A percentile compares a stretch with the other conserved stretches of the same genome.
phyloP scores from a whole-genome alignment of 2,329 filamentous ascomycete genomes.

The Colletotrichum musae region DNA sequence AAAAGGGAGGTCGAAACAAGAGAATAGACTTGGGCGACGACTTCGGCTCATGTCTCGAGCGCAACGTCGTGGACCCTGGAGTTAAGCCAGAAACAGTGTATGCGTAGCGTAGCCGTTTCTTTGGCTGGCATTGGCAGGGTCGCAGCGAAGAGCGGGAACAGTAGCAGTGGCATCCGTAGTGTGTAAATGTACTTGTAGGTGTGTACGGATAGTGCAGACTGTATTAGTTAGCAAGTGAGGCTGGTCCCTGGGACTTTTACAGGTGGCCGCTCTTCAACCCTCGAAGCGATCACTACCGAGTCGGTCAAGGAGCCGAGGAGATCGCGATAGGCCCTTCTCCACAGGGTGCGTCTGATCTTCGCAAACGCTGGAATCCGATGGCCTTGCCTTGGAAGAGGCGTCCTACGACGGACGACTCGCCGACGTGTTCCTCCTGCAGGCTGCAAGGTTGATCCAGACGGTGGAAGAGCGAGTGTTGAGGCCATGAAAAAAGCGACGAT shows the following conservation, averaged over 20 bases:
- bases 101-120: background rate
- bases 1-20: background rate
- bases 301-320: conserved; percentile 15
- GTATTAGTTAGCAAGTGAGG: too few relatives aligned
- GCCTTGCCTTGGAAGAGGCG: conserved; percentile 15
- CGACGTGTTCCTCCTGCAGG: conserved; percentile 19
- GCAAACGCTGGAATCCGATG: conserved; percentile 7
- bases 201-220: too few relatives aligned
- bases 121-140: conserved; percentile 9
- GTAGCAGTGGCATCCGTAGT: too few relatives aligned
- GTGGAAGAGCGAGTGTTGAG: conserved; percentile 7
- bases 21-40: conserved; percentile 9
- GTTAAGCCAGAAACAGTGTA: background rate
- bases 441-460: conserved; percentile 33
- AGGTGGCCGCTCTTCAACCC: conserved; percentile 7
- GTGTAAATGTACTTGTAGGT: too few relatives aligned
- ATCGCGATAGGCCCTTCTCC: conserved; percentile 35
- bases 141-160: conserved; percentile 2
- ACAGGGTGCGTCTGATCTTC: conserved; percentile 38
- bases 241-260: background rate
- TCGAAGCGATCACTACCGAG: conserved; percentile 35
- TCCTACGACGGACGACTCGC: conserved; percentile 1
- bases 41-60: background rate
- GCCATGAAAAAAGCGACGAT: too few relatives aligned
- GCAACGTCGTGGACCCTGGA: conserved; percentile 7